Evolutionary conservation across 2,329 filamentous ascomycete genomes (phyloP), one percentile per base, ranked within the genome.

Genomic region (Knufia petricola): DNA sequence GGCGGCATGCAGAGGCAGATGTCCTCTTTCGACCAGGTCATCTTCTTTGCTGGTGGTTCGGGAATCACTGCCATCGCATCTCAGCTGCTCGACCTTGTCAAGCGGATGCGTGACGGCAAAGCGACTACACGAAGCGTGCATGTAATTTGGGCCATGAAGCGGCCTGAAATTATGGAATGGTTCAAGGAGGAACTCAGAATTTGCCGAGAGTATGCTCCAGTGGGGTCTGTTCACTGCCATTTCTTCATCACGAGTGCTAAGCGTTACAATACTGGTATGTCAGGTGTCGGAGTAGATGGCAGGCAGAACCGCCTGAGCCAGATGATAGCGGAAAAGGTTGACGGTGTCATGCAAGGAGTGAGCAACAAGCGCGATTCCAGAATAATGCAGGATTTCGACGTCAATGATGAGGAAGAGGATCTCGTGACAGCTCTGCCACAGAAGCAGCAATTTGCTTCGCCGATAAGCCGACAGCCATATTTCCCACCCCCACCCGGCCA

Each of bases 131-230:
- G 85, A 63, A 86, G 84, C 55, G 84, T 96, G 3, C 84, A 92
- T 13, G 86, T 96, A 1, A 79, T 96, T n/a, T 96, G 90, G 90
- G 82, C 89, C 3, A 72, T 95, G 56, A 94, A 92, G 67, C 80
- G 85, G 49, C 81, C 92, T 12, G 90, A 95, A 65, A 87, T 87
- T 1, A 87, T 96, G 81, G 87, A 95, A 63, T 96, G 90, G 90
- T 96, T 95, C 74, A 85, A 87, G 56, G 89, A 95, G 67, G 90
- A 95, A 65, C 74, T 95, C 50, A 79, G 88, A 41, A 94, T 95
- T 59, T 95, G 90, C 67, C 79, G 87, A 59, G 87, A 95, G 65
- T 84, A 81, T 43, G 89, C 90, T 8, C 90, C 90, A 1, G 85
- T 86, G 0, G 87, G 92, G 61, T 84, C 85, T 24, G 85, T 95